A percentile compares a stretch with the other conserved stretches of the same genome.
Evolutionary conservation across 371 early-diverging fungal genomes (phyloP).

Genomic region (Mortierella sp.): DNA sequence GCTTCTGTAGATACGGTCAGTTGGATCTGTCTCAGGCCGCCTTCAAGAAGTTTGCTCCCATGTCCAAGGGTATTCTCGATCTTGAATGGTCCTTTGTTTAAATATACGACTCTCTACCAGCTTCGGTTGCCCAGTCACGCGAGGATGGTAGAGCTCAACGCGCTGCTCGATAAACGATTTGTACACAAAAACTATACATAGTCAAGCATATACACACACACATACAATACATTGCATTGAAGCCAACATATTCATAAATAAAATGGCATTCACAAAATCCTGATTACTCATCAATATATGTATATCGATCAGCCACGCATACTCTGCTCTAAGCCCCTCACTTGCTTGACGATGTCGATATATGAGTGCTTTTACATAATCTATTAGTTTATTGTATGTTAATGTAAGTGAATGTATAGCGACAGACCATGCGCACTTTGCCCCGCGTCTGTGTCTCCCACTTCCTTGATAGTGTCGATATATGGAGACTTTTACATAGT

Average conservation of each 20-base stretch:
- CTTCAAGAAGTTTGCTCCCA: constrained; percentile 40
- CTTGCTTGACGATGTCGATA: too few species aligned
- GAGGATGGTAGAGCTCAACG: neutral
- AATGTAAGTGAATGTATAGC: too few species aligned
- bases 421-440: too few species aligned
- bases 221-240: neutral
- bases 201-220: neutral
- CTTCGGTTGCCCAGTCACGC: neutral
- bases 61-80: constrained; percentile 35
- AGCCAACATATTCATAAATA: constrained; percentile 1
- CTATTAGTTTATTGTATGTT: too few species aligned
- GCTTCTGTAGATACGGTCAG: constrained; percentile 40
- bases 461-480: too few species aligned
- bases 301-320: too few species aligned
- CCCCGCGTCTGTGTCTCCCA: too few species aligned
- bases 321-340: too few species aligned
- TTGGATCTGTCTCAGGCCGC: constrained; percentile 46
- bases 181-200: too few species aligned
- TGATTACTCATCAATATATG: neutral
- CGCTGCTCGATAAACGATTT: neutral
- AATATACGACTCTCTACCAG: neutral
- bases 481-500: too few species aligned
- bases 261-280: neutral
- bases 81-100: constrained; percentile 47
- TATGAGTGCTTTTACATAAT: too few species aligned